Percentiles rank a stretch among this genome's conserved stretches.
These are phyloP conservation scores for Ustilago nuda DNA, from an alignment of 1,284 basidiomycete species.

Conservation along the genomic window DNA sequence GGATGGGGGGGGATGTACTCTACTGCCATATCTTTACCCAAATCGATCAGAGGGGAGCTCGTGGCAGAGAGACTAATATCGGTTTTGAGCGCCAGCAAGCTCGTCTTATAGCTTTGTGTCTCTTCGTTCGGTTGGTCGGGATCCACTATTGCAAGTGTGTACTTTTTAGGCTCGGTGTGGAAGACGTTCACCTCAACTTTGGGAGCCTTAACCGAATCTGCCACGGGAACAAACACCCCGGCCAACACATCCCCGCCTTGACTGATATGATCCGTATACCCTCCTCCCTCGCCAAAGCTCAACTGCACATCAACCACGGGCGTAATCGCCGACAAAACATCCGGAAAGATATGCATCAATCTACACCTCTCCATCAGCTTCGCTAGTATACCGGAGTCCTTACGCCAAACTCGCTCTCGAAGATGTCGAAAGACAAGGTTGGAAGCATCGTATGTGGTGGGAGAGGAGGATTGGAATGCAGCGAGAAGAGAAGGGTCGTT, in stretches of 20 bases:
- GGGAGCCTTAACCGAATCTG: constrained; percentile 76
- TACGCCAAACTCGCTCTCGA: constrained; percentile 84
- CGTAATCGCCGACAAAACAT: constrained; percentile 79
- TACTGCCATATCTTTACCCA: constrained; percentile 75
- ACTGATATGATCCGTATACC: constrained; percentile 62
- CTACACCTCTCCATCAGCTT: constrained; percentile 87
- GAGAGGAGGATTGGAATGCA: constrained; percentile 73
- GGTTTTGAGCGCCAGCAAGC: constrained; percentile 84
- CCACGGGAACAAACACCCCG: constrained; percentile 71
- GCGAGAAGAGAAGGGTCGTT: constrained; percentile 83
- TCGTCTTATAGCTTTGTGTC: constrained; percentile 77
- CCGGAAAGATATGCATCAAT: constrained; percentile 90
- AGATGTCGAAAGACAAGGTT: constrained; percentile 81
- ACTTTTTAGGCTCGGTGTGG: constrained; percentile 82
- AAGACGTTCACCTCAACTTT: constrained; percentile 79
- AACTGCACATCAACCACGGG: constrained; percentile 81
- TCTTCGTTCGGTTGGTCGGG: constrained; percentile 85
- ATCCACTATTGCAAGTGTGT: constrained; percentile 89
- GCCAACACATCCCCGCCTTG: constrained; percentile 76
- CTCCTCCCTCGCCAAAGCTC: constrained; percentile 71
- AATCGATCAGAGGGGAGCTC: constrained; percentile 60
- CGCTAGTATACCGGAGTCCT: constrained; percentile 37
- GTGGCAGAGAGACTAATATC: constrained; percentile 70
- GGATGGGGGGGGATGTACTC: constrained; percentile 88
- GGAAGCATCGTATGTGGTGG: constrained; percentile 68